Percentiles rank a stretch among this genome's conserved stretches.
phyloP scores from a whole-genome alignment of 352 stramenopile genomes.

The Phytophthora europaea region DNA sequence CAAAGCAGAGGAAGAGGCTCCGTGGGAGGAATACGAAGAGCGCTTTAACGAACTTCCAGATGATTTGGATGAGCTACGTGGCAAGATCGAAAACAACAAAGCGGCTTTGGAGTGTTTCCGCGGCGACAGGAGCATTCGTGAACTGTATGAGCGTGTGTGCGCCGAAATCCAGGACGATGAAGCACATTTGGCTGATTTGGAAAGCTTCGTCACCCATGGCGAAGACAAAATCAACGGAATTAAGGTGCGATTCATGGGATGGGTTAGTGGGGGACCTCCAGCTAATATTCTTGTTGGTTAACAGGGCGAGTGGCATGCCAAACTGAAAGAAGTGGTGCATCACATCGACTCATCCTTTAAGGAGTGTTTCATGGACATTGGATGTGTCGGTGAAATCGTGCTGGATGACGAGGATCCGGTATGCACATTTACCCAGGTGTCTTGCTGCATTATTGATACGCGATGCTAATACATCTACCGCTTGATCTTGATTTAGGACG shows the following conservation, averaged over 20 bases:
- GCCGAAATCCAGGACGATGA: constrained; percentile 80
- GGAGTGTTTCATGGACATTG: constrained; percentile 89
- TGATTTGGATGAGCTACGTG: constrained; percentile 80
- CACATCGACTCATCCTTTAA: constrained; percentile 88
- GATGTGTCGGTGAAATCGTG: constrained; percentile 86
- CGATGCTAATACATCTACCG: not conserved
- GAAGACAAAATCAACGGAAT: constrained; percentile 80
- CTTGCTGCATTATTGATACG: not conserved
- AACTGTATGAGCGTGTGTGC: constrained; percentile 76
- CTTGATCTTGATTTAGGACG: constrained; percentile 54
- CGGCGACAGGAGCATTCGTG: constrained; percentile 77
- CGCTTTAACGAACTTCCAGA: constrained; percentile 73
- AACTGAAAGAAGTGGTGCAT: constrained; percentile 76
- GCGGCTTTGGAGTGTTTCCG: constrained; percentile 84
- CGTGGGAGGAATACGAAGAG: constrained; percentile 72
- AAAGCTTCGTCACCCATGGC: constrained; percentile 68
- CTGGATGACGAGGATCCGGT: constrained; percentile 81
- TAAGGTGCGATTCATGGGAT: constrained; percentile 48
- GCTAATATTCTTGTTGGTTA: not conserved
- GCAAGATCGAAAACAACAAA: constrained; percentile 89
- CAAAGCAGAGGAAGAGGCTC: constrained; percentile 72
- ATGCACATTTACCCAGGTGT: constrained; percentile 8
- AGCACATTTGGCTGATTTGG: constrained; percentile 59
- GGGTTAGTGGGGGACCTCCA: not conserved
- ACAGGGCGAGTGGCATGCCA: constrained; percentile 73